Percentiles rank a stretch among this genome's conserved stretches.
Conservation (phyloP, 352 stramenopile species). For the Globisporangium paroecandrum region DNA sequence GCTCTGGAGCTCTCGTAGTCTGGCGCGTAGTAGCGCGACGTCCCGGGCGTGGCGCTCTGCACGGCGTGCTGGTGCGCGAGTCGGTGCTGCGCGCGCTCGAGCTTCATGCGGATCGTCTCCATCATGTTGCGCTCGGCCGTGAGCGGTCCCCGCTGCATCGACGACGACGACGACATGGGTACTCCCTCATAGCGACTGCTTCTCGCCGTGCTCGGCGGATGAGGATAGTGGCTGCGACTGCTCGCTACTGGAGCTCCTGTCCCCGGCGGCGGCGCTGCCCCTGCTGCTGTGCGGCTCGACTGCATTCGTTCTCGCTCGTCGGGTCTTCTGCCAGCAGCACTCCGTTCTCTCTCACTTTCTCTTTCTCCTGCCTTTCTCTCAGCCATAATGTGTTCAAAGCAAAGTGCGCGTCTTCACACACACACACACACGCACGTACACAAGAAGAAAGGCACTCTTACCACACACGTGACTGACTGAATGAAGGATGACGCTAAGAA, state of each 20-base stretch:
- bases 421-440: not conserved
- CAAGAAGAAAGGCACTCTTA: not conserved
- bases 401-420: not conserved
- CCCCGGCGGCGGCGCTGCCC: not conserved
- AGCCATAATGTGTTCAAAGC: not conserved
- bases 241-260: constrained; percentile 17
- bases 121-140: constrained; percentile 68
- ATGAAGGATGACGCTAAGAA: not conserved
- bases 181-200: not conserved
- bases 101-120: constrained; percentile 66
- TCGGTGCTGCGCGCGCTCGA: constrained; percentile 54
- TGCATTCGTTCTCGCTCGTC: not conserved
- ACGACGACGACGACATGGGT: not conserved
- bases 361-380: not conserved
- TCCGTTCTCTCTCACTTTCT: not conserved
- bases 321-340: not conserved
- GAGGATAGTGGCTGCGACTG: constrained; percentile 27
- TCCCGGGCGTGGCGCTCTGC: constrained; percentile 19
- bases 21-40: constrained; percentile 34
- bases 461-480: not conserved
- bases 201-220: not conserved
- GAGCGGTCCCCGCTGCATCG: constrained; percentile 6
- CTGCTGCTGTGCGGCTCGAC: not conserved
- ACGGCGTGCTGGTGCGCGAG: constrained; percentile 35
- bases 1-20: constrained; percentile 22